These are phyloP conservation scores for Cercophora samala DNA, from an alignment of 495 filamentous ascomycete species.

Conservation along the genomic window DNA sequence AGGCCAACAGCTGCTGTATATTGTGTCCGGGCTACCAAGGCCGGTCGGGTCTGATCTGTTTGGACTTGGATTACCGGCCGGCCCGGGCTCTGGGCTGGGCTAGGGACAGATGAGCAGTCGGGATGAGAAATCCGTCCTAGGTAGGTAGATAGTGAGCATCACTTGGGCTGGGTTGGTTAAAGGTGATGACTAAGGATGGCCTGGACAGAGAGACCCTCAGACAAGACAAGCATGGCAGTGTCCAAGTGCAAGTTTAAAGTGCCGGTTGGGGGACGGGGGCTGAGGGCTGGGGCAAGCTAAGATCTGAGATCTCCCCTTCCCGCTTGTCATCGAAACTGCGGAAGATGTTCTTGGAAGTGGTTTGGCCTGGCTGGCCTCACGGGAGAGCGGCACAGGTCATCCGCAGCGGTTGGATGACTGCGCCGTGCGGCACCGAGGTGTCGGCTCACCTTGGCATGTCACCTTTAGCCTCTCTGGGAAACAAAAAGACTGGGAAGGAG, in stretches of 20 bases:
- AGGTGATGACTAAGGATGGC: not conserved
- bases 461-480: not conserved
- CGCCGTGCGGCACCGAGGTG: slow-evolving; percentile 14
- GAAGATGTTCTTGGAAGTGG: not conserved
- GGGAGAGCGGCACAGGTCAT: slow-evolving; percentile 4
- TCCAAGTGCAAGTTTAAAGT: not conserved
- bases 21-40: not conserved
- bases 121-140: not conserved
- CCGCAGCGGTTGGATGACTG: slow-evolving; percentile 1
- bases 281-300: not conserved
- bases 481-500: slow-evolving; percentile 5
- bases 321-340: not conserved
- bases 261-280: not conserved
- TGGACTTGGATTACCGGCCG: not conserved
- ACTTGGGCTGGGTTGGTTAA: not conserved
- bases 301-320: not conserved
- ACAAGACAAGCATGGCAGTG: not conserved
- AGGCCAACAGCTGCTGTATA: not conserved
- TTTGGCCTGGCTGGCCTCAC: not conserved
- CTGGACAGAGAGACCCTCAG: not conserved
- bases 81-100: not conserved
- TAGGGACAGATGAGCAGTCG: not conserved
- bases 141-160: no score
- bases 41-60: not conserved
- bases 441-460: not conserved